Base-by-base conservation (phyloP, 305 asterid species). In the Fraxinus sp. region DNA sequence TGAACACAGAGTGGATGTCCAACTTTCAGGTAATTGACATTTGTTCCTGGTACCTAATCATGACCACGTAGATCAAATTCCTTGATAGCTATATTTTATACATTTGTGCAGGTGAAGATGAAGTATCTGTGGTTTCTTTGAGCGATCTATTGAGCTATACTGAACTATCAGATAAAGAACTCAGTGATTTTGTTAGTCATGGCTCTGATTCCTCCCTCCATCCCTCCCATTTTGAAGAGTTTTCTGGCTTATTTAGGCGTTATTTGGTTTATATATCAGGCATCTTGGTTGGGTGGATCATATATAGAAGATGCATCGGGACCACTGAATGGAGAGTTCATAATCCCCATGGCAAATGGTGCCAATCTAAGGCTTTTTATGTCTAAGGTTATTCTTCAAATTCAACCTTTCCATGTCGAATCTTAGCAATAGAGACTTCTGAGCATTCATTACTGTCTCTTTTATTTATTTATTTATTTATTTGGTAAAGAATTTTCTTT, bases 231-330 rank as follows among this genome's bases (percentile, higher is more conserved):
- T 57, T 59, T 59, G 70, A 59, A 59, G 70, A 59, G 22, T 59
- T 59, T 59, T 59, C 14, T 6, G 3, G 70, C 77, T 79, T 80
- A 41, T 80, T 71, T 70, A 68, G 80, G 70, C 79, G 70, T 77
- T 76, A 39, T 70, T 85, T 78, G 77, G 10, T 39, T 78, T 86
- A 6, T 78, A 26, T 77, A 82, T 71, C 84, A 96, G 99, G 98
- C 98, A 57, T 89, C 94, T 82, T 91, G 92, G 94, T 80, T 94
- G 86, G 97, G 98, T 74, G 99, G 98, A 85, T 90, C 99, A 70
- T 96, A 96, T 85, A 85, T 83, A 75, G 89, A 88, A 83, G 91
- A 85, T 86, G 84, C 86, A 74, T 87, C 88, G 2, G 83, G 78
- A 49, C 92, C 89, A 80, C 84, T 89, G 76, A 87, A 83, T 80